Evolutionary conservation across 108 stramenopile species (phyloP).

Genomic region (Skeletonema potamos): DNA sequence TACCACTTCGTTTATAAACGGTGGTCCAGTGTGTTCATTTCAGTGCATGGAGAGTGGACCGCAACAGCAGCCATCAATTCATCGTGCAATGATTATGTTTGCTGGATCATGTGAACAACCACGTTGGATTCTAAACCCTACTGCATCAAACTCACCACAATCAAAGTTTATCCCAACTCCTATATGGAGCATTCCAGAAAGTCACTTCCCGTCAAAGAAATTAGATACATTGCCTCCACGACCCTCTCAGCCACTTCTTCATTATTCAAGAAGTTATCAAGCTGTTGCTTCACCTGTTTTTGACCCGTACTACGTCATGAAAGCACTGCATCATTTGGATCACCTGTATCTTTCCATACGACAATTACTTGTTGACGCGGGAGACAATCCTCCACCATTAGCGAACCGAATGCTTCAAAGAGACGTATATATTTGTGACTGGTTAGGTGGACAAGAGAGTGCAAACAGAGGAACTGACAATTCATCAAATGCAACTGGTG

Average conservation of each 20-base stretch:
- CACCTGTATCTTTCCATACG: conserved; percentile 60
- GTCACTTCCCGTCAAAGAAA: conserved; percentile 71
- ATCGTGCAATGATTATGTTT: conserved; percentile 71
- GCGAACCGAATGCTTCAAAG: conserved; percentile 54
- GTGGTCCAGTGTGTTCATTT: conserved; percentile 72
- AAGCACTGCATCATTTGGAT: conserved; percentile 68
- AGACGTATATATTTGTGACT: conserved; percentile 81
- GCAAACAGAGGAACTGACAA: conserved; percentile 22
- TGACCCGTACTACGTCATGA: conserved; percentile 68
- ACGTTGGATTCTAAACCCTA: conserved; percentile 25
- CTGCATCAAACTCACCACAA: conserved; percentile 2
- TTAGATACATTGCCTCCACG: conserved; percentile 78
- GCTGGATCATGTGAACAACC: conserved; percentile 40
- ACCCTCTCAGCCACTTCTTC: conserved; percentile 65
- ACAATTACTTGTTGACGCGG: conserved; percentile 29
- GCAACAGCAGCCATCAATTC: conserved; percentile 41
- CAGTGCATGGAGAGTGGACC: conserved; percentile 62
- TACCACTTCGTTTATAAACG: conserved; percentile 55
- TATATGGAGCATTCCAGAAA: conserved; percentile 79
- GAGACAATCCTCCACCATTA: conserved; percentile 30
- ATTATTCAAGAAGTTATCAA: conserved; percentile 60
- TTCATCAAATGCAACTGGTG: conserved; percentile 21
- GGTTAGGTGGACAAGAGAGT: conserved; percentile 58
- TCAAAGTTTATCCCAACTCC: conserved; percentile 46
- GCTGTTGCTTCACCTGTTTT: conserved; percentile 66